Evolutionary conservation across 208 protist genomes (phyloP), one percentile per base, ranked within the genome.

Genomic region (Acanthamoeba castellanii): DNA sequence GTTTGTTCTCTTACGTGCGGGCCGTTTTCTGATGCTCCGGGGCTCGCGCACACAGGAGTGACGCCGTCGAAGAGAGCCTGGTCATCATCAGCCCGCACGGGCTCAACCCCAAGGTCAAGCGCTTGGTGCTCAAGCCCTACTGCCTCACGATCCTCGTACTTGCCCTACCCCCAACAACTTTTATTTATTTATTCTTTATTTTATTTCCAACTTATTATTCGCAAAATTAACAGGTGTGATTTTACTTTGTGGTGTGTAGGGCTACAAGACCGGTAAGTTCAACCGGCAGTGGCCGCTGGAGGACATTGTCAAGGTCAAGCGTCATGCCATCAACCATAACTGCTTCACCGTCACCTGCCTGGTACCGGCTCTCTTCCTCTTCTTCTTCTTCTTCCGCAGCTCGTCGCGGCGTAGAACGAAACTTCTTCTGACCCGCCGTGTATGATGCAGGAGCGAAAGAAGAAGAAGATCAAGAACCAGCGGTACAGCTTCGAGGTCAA

Each of bases 401-500:
- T 22, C 52, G 52, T 11, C 50, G 52, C 5, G 42, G 42, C 42
- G 42, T 45, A 45, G 42, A 45, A 45, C 4, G 42, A 45, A 45
- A 45, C 42, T 45, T 45, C 42, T 45, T 45, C 42, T 45, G 42
- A 45, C 42, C 42, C 42, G 5, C 42, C 42, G 5, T 9, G 42
- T 8, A 3, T 37, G 37, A 37, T 37, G 8, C 45, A 85, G 76
- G 81, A 88, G 81, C 42, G 81, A 13, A 88, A 88, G 52, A 88
- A 88, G 81, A 88, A 64, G 52, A 88, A 88, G 50, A 42, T 88
- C n/a, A 88, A 88, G 81, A 64, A 55, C 81, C 81, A 88, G 81
- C 7, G 30, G 7, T 88, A 88, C 81, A 88, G 81, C 81, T 88
- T 88, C 81, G 81, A 88, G 52, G 81, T 88, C 45, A 88, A 64